Conservation (phyloP, 345 rosid genomes). For the Euphorbia peplus region DNA sequence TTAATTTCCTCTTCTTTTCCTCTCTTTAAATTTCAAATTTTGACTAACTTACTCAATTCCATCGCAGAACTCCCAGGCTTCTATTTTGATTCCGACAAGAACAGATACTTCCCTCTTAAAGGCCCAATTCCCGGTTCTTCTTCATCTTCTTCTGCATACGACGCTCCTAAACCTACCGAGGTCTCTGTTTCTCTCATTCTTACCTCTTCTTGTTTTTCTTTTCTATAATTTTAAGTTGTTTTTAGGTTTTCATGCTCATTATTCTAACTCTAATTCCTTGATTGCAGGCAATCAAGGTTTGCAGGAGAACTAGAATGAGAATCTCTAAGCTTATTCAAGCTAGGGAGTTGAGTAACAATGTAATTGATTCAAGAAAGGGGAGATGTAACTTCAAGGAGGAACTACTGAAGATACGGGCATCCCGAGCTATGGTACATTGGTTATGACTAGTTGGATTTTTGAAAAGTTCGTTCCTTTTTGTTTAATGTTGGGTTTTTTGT, state of each 20-base stretch:
- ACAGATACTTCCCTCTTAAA: conserved; percentile 74
- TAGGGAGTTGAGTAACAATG: conserved; percentile 64
- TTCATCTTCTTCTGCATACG: conserved; percentile 24
- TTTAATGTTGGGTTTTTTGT: neutral
- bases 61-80: conserved; percentile 80
- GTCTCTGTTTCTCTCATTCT: conserved; percentile 10
- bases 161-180: conserved; percentile 32
- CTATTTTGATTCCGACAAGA: conserved; percentile 83
- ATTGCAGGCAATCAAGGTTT: conserved; percentile 22
- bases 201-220: neutral
- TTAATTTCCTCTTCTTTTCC: neutral
- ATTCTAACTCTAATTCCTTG: neutral
- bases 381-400: conserved; percentile 60
- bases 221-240: neutral
- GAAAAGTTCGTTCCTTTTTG: neutral
- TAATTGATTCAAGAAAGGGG: conserved; percentile 32
- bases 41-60: neutral
- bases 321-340: conserved; percentile 47
- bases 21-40: neutral
- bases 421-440: conserved; percentile 58
- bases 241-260: neutral
- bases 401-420: conserved; percentile 52
- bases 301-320: conserved; percentile 26
- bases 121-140: conserved; percentile 73
- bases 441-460: neutral